phyloP scores from a whole-genome alignment of 2,329 filamentous ascomycete species.

The Penicillium sclerotiorum region DNA sequence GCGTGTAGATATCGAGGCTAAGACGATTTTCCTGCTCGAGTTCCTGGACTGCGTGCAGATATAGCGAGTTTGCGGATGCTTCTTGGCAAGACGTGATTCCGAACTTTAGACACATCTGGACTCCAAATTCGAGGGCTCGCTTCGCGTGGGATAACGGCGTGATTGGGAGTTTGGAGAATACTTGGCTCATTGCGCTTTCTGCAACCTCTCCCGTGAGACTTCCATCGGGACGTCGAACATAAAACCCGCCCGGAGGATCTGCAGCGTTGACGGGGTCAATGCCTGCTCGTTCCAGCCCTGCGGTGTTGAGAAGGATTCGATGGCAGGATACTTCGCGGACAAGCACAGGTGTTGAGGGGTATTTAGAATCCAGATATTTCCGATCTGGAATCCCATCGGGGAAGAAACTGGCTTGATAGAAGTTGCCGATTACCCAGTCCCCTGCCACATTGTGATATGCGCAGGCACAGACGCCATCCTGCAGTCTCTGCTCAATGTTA shows the following conservation, averaged over 20 bases:
- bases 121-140: constrained; percentile 25
- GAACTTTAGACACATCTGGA: constrained; percentile 26
- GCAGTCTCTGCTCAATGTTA: constrained; percentile 26
- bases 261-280: constrained; percentile 24
- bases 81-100: constrained; percentile 39
- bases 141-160: constrained; percentile 27
- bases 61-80: constrained; percentile 31
- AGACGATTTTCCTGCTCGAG: constrained; percentile 28
- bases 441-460: constrained; percentile 24
- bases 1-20: constrained; percentile 29
- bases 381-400: constrained; percentile 23
- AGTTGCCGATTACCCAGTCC: constrained; percentile 28
- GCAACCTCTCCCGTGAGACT: constrained; percentile 34
- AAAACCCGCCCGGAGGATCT: constrained; percentile 26
- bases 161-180: constrained; percentile 22
- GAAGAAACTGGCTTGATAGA: constrained; percentile 17
- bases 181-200: constrained; percentile 29
- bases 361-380: constrained; percentile 28
- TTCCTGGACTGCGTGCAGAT: constrained; percentile 29
- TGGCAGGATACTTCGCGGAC: constrained; percentile 33
- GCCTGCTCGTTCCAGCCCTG: constrained; percentile 26
- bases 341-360: constrained; percentile 33
- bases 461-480: constrained; percentile 31
- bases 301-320: constrained; percentile 31
- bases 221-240: constrained; percentile 28